Evolutionary conservation across 2,329 filamentous ascomycete genomes (phyloP), one percentile per base, ranked within the genome.

Genomic region (Microcyclosporella mali): DNA sequence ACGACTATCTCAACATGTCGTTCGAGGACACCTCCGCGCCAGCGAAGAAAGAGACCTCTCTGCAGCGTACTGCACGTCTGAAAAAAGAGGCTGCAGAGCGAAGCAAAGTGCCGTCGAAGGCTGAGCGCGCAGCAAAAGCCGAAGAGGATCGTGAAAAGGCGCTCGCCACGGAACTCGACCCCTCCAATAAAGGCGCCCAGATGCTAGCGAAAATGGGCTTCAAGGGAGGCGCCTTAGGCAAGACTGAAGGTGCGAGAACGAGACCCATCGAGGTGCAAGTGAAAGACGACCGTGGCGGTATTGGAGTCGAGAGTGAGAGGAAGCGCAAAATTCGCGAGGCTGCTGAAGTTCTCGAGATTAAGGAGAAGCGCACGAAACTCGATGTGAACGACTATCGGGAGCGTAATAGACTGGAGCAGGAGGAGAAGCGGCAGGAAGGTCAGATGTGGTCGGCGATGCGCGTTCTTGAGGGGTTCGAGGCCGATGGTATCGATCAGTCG

Each of bases 191-290:
- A 37, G 92, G 90, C 1, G 79, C 94, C 49, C 81, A 86, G 52
- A 95, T 98, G 88, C 95, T 98, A 89, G 84, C 87, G 16, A 90
- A 87, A 66, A 86, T 98, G 74, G 92, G 92, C 1, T 98, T 94
- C 69, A 72, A 78, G 15, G 88, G 89, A 17, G 80, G 79, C 28
- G 75, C 81, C 0, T 70, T 97, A 2, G 92, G 92, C 1, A 79
- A 77, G 54, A 70, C 72, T n/a, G 50, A 52, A 42, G 56, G 67
- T 37, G 69, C 69, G 4, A 67, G 74, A 30, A 72, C 78, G 2
- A 86, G 94, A 62, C 92, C 92, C 0, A 79, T 98, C 45, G 73
- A 78, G 27, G 72, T 95, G 37, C 73, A 75, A 45, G 67, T 94
- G 59, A 94, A 92, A 63, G 84, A 88, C 40, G 84, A 84, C 56